Base-by-base conservation (phyloP, 768 basidiomycete species). In the Boletales sp. region DNA sequence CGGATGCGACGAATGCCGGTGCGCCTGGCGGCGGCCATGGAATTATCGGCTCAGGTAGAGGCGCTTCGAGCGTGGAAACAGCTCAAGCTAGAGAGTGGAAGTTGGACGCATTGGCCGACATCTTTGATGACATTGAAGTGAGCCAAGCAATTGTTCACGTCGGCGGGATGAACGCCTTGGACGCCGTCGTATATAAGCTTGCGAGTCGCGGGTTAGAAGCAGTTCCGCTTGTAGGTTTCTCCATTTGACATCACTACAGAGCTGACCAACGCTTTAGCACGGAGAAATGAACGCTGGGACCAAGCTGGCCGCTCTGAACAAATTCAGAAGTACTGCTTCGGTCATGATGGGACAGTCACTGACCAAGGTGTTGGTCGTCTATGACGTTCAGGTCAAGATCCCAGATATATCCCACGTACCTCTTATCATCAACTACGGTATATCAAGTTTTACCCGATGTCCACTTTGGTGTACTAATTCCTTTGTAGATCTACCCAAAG, bases 351-450 rank as follows among this genome's bases (percentile, higher is more conserved):
- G 89, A 49, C 85, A 86, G 51, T 68, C 82, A 9, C 64, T 74
- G 39, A 80, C 85, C 44, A 90, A 86, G 68, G 82, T 93, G 31
- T 77, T 99, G 48, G 86, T 99, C 37, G 84, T 96, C 38, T 95
- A 94, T 59, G 96, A 99, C 62, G 88, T 94, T 33, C 89, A 87
- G 66, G 82, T 97, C 60, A 96, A 97, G 71, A 78, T 81, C 11
- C 84, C 89, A 28, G 96, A 98, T 57, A 81, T 95, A 47, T 80
- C 87, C 4, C 92, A 94, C 66, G 82, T 95, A 37, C 90, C 94
- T 52, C 78, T 99, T 43, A 84, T 99, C 58, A 85, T 99, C 72
- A 98, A 98, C 70, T 98, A 95, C 67, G 91, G 91, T 87, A 55
- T 44, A 73, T 64, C 12, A 35, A 30, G 8, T 17, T 30, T 43